phyloP scores from a whole-genome alignment of 805 yeast species.

The Danielia oregonensis region DNA sequence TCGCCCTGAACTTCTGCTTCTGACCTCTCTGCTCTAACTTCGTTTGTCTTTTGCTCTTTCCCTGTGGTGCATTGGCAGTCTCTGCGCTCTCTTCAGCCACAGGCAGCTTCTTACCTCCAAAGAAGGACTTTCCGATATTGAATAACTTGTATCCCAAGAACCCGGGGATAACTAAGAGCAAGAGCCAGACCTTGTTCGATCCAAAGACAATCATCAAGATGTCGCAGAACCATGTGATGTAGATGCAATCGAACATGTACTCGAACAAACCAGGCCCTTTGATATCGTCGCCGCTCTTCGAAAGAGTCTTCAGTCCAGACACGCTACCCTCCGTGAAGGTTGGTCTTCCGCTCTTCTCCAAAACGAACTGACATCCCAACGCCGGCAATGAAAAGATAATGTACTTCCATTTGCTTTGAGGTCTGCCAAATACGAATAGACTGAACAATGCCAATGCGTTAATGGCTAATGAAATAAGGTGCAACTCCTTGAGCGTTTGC shows the following conservation, averaged over 20 bases:
- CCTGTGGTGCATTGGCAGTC: conserved; percentile 3
- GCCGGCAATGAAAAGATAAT: conserved; percentile 34
- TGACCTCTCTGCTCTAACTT: conserved; percentile 15
- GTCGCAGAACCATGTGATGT: conserved; percentile 59
- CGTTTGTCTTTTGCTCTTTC: conserved; percentile 15
- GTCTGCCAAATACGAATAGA: conserved; percentile 11
- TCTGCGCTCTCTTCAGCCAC: conserved; percentile 1
- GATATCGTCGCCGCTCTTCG: conserved; percentile 58
- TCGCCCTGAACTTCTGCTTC: conserved; percentile 6
- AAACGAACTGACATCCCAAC: conserved; percentile 43
- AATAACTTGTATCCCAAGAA: conserved; percentile 47
- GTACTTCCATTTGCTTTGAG: conserved; percentile 18
- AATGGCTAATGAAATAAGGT: conserved; percentile 23
- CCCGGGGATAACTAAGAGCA: conserved; percentile 49
- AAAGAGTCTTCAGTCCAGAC: conserved; percentile 34
- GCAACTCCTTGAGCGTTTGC: conserved; percentile 37
- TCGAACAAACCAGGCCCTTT: conserved; percentile 63
- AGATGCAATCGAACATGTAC: conserved; percentile 67
- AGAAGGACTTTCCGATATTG: conserved; percentile 27
- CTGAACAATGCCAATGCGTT: conserved; percentile 11
- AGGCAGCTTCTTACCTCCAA: conserved; percentile 7
- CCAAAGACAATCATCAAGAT: conserved; percentile 53
- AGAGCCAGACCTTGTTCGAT: conserved; percentile 56
- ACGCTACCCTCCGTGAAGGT: conserved; percentile 33
- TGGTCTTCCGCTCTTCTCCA: conserved; percentile 65